Conservation (phyloP, 2,329 filamentous ascomycete genomes). For the Aspergillus ustus region DNA sequence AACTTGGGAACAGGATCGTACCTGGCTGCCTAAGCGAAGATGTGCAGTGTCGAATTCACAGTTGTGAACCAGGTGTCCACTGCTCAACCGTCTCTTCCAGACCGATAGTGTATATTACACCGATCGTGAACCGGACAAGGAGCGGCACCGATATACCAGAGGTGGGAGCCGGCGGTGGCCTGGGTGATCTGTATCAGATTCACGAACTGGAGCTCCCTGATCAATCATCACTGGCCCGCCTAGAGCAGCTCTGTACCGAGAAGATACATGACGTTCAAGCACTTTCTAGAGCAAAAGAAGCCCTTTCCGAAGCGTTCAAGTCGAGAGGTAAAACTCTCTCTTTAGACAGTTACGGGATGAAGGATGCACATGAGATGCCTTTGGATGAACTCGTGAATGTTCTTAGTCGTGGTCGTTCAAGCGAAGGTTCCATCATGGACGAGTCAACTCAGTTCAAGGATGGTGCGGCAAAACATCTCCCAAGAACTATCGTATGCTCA, state of each 20-base stretch:
- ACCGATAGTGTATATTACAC: constrained; percentile 74
- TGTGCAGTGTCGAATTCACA: constrained; percentile 72
- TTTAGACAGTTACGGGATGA: constrained; percentile 44
- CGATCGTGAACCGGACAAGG: constrained; percentile 68
- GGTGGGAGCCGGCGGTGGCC: constrained; percentile 77
- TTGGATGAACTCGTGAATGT: constrained; percentile 41
- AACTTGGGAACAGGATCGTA: constrained; percentile 72
- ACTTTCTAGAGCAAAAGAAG: constrained; percentile 34
- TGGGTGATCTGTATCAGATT: constrained; percentile 71
- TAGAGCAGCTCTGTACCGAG: constrained; percentile 58
- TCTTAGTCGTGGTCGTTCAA: constrained; percentile 31
- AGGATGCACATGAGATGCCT: constrained; percentile 42
- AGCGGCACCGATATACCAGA: constrained; percentile 71
- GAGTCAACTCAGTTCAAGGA: neutral
- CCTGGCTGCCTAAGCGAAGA: constrained; percentile 73
- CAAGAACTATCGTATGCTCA: constrained; percentile 41
- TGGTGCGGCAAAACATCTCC: constrained; percentile 21
- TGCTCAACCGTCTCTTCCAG: constrained; percentile 50
- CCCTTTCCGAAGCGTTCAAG: constrained; percentile 37
- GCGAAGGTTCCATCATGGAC: constrained; percentile 4
- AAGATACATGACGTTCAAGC: constrained; percentile 37
- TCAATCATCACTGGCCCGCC: constrained; percentile 51
- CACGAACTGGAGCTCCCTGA: constrained; percentile 68
- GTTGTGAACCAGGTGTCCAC: constrained; percentile 72
- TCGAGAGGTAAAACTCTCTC: constrained; percentile 42